Conservation (phyloP, 805 yeast species). For the Lachancea meyersii region DNA sequence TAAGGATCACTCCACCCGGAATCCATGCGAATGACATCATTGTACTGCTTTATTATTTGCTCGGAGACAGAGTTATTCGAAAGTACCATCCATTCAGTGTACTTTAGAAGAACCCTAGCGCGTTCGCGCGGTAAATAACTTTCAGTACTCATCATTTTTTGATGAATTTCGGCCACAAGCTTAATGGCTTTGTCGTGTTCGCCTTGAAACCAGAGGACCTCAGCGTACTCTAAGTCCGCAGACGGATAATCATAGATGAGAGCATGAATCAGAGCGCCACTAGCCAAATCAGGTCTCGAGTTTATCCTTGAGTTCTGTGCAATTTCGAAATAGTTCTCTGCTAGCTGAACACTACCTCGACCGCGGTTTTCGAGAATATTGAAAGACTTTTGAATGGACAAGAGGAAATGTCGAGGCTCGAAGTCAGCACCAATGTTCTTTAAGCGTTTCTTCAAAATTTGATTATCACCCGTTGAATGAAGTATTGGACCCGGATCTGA, state of each 20-base stretch:
- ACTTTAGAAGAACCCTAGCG: slow-evolving; percentile 55
- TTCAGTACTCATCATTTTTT: slow-evolving; percentile 14
- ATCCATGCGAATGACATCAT: slow-evolving; percentile 48
- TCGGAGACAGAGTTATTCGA: slow-evolving; percentile 78
- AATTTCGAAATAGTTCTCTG: slow-evolving; percentile 50
- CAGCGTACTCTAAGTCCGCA: slow-evolving; percentile 71
- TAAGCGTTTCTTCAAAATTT: slow-evolving; percentile 24
- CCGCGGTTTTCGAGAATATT: slow-evolving; percentile 25
- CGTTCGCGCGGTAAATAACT: slow-evolving; percentile 23
- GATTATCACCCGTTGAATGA: slow-evolving; percentile 14
- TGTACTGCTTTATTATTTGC: slow-evolving; percentile 65
- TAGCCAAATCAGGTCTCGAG: slow-evolving; percentile 65
- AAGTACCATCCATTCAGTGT: slow-evolving; percentile 81
- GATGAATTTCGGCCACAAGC: slow-evolving; percentile 38
- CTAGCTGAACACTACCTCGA: slow-evolving; percentile 30
- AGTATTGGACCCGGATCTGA: slow-evolving; percentile 19
- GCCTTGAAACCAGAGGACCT: slow-evolving; percentile 83
- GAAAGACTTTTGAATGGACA: slow-evolving; percentile 54
- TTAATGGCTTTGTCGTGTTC: slow-evolving; percentile 80
- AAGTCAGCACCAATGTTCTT: slow-evolving; percentile 45
- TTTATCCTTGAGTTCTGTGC: slow-evolving; percentile 63
- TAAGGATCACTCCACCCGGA: slow-evolving; percentile 70
- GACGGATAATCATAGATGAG: slow-evolving; percentile 29
- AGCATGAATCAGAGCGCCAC: slow-evolving; percentile 55
- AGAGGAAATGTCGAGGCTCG: slow-evolving; percentile 51